Percentiles rank a stretch among this genome's conserved stretches.
Evolutionary conservation across 2,329 filamentous ascomycete genomes (phyloP).

Genomic region (Boeremia exigua): DNA sequence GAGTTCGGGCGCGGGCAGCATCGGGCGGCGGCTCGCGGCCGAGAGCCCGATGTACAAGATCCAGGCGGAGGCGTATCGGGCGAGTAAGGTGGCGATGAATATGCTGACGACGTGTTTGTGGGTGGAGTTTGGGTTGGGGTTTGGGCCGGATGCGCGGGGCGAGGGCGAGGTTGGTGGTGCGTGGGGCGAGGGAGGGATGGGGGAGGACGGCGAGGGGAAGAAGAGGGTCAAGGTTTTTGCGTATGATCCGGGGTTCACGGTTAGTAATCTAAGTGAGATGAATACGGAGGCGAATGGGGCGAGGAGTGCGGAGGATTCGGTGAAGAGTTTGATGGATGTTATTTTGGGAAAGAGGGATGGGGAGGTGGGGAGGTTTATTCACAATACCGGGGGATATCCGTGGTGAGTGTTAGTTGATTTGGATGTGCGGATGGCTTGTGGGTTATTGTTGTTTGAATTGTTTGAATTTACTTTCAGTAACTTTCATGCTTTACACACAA

Average conservation of each 20-base stretch:
- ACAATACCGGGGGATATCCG: conserved; percentile 40
- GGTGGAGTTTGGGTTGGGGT: conserved; percentile 14
- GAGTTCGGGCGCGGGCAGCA: conserved; percentile 43
- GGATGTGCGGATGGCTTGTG: background rate
- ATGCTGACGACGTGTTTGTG: conserved; percentile 45
- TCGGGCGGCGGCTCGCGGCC: conserved; percentile 35
- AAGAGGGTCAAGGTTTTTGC: conserved; percentile 45
- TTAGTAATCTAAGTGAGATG: conserved; percentile 39
- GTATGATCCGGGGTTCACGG: conserved; percentile 49
- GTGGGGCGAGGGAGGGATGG: background rate
- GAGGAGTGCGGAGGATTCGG: conserved; percentile 41
- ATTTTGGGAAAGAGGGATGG: conserved; percentile 48
- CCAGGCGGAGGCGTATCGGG: conserved; percentile 39
- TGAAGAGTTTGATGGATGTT: conserved; percentile 45
- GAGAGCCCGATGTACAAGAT: conserved; percentile 36
- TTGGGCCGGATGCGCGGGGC: background rate
- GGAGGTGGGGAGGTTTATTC: conserved; percentile 41
- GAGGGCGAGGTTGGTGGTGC: background rate
- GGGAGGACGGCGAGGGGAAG: background rate
- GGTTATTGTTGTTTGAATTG: background rate
- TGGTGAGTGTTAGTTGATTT: conserved; percentile 30
- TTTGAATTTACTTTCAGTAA: conserved; percentile 1
- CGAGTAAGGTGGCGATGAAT: conserved; percentile 49
- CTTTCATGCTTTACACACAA: background rate
- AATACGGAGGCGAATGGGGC: conserved; percentile 48